These are phyloP conservation scores for Tolypocladium endophyticum DNA, from an alignment of 2,329 filamentous ascomycete species.

Conservation along the genomic window DNA sequence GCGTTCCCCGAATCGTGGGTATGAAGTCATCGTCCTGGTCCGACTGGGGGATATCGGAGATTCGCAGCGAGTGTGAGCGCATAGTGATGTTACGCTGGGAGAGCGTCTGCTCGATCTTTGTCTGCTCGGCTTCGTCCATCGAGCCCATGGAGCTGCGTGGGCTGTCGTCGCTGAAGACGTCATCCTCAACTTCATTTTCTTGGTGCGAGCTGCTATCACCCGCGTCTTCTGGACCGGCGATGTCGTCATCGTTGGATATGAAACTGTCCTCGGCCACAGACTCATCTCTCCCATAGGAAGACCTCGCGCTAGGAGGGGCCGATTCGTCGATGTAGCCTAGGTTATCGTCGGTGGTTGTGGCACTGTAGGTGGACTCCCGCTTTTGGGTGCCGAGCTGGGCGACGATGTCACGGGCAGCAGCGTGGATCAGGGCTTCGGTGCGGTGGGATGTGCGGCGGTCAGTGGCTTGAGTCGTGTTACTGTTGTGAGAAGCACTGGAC, in stretches of 20 bases:
- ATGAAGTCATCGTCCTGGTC: constrained; percentile 35
- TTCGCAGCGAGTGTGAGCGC: constrained; percentile 24
- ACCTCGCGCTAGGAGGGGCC: constrained; percentile 7
- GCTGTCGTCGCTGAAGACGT: constrained; percentile 49
- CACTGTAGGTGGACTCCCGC: neutral
- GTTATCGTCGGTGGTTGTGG: constrained; percentile 6
- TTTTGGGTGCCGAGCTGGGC: constrained; percentile 29
- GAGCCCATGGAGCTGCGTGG: constrained; percentile 47
- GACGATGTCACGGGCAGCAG: constrained; percentile 39
- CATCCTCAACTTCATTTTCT: constrained; percentile 44
- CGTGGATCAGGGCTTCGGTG: constrained; percentile 43
- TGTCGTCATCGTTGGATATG: constrained; percentile 6
- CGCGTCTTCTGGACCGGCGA: constrained; percentile 11
- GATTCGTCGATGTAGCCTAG: constrained; percentile 13
- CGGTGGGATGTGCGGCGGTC: constrained; percentile 28
- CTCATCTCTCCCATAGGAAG: constrained; percentile 11
- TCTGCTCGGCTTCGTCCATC: constrained; percentile 25
- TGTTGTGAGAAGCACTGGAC: constrained; percentile 11
- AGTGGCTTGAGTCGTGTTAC: constrained; percentile 10
- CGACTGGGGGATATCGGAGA: constrained; percentile 42
- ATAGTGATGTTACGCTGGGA: constrained; percentile 14
- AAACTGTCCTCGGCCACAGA: constrained; percentile 6
- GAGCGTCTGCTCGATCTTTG: constrained; percentile 20
- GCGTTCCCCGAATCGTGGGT: constrained; percentile 45
- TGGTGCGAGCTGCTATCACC: constrained; percentile 40